Percentiles rank a stretch among this genome's conserved stretches.
Conservation (phyloP, 78 protist species). For the Blattamonas nauphoetae region DNA sequence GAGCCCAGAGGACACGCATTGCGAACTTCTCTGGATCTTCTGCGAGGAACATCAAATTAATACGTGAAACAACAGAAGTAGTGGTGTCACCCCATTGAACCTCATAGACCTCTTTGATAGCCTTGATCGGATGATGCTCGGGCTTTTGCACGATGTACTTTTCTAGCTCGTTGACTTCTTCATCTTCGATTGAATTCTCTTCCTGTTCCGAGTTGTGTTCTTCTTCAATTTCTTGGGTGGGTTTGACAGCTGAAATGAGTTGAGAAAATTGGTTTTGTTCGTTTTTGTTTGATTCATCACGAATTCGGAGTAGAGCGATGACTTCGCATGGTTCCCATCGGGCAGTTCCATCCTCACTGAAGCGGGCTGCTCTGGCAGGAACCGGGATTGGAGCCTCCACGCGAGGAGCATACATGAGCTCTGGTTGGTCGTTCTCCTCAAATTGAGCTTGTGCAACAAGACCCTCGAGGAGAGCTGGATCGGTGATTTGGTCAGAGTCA, state of each 20-base stretch:
- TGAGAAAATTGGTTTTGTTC: neutral
- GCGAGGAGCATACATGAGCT: neutral
- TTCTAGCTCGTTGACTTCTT: neutral
- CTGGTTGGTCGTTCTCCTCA: neutral
- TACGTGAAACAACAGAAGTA: neutral
- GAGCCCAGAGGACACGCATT: conserved; percentile 40
- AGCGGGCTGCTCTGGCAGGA: neutral
- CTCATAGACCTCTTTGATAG: neutral
- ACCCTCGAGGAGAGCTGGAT: no score
- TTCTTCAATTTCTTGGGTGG: neutral
- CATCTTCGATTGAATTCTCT: neutral
- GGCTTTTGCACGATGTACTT: neutral
- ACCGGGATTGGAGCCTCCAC: neutral
- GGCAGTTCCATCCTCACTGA: neutral
- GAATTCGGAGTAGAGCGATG: neutral
- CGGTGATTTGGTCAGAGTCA: neutral
- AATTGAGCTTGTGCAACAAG: neutral
- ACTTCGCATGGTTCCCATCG: conserved; percentile 7
- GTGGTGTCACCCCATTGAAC: neutral
- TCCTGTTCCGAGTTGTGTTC: neutral
- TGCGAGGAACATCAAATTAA: conserved; percentile 12
- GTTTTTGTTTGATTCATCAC: neutral
- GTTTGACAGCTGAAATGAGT: neutral
- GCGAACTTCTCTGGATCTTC: conserved; percentile 50
- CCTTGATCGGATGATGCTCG: neutral